phyloP scores from a whole-genome alignment of 2,329 filamentous ascomycete species.

The Penicillium sclerotigenum region DNA sequence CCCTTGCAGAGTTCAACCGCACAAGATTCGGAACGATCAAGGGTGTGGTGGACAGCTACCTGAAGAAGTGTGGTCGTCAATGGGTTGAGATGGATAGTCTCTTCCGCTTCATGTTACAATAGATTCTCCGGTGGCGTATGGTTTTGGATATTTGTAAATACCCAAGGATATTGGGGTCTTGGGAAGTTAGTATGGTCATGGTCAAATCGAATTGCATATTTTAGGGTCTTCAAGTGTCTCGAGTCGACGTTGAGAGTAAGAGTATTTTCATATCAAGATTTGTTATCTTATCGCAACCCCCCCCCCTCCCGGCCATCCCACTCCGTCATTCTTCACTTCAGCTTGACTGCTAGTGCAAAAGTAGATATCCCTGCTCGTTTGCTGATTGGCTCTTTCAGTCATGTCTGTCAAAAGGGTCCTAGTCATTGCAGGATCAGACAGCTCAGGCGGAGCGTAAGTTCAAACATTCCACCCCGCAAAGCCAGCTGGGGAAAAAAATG shows the following conservation, averaged over 20 bases:
- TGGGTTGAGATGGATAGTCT: constrained; percentile 93
- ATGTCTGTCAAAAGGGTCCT: constrained; percentile 58
- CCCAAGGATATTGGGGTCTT: constrained; percentile 3
- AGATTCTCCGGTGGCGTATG: constrained; percentile 27
- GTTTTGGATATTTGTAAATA: constrained; percentile 29
- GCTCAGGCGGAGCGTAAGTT: constrained; percentile 81
- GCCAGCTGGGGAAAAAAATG: not conserved
- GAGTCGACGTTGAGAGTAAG: not conserved
- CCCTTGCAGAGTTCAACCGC: constrained; percentile 78
- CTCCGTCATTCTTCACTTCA: constrained; percentile 12
- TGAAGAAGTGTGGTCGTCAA: constrained; percentile 84
- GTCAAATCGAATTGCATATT: constrained; percentile 9
- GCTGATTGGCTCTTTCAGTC: constrained; percentile 13
- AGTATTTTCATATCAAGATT: not conserved
- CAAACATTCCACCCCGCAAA: not conserved
- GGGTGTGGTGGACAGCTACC: constrained; percentile 73
- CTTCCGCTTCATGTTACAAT: constrained; percentile 61
- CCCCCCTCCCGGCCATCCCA: constrained; percentile 6
- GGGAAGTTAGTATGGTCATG: constrained; percentile 2
- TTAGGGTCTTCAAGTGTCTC: not conserved
- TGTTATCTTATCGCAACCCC: not conserved
- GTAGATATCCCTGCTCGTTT: not conserved
- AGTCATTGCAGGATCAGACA: constrained; percentile 84
- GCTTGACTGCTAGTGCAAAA: not conserved
- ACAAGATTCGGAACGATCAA: constrained; percentile 72